Percentiles rank a stretch among this genome's conserved stretches.
These are phyloP conservation scores for Colletotrichum sansevieriae DNA, from an alignment of 2,329 filamentous ascomycete species.

Conservation along the genomic window DNA sequence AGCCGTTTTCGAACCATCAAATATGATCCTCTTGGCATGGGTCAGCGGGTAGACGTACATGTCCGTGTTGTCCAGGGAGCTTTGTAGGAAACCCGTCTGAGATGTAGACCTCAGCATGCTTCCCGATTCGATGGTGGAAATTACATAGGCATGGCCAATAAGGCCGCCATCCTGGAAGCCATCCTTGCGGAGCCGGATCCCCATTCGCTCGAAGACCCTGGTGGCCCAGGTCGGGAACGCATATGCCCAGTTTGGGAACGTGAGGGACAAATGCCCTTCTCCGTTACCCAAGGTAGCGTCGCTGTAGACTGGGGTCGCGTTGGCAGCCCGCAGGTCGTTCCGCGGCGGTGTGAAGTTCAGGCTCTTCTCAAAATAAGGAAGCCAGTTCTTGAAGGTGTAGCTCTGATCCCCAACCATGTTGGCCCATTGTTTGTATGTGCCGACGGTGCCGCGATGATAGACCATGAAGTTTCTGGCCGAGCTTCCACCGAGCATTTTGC, in stretches of 20 bases:
- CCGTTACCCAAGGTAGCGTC: constrained; percentile 18
- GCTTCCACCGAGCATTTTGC: constrained; percentile 51
- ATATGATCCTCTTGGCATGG: constrained; percentile 59
- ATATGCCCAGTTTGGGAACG: constrained; percentile 46
- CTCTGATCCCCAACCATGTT: constrained; percentile 47
- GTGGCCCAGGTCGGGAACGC: constrained; percentile 43
- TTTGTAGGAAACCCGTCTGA: constrained; percentile 50
- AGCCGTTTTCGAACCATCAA: constrained; percentile 54
- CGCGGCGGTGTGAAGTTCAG: constrained; percentile 49
- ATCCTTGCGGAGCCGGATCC: no score
- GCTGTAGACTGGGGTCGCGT: constrained; percentile 45
- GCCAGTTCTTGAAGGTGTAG: constrained; percentile 47
- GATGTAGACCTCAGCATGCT: no score
- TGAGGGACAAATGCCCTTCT: no score
- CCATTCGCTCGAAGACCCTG: no score
- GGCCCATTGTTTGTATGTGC: constrained; percentile 49
- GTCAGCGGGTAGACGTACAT: constrained; percentile 54
- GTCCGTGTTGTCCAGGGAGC: constrained; percentile 51
- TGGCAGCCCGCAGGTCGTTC: constrained; percentile 35
- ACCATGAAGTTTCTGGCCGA: constrained; percentile 48
- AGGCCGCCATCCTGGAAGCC: no score
- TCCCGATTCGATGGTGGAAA: no score
- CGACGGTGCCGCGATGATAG: constrained; percentile 45
- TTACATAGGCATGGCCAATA: no score
- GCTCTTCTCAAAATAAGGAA: constrained; percentile 51